phyloP scores from a whole-genome alignment of 2,329 filamentous ascomycete species.

The Triangularia verruculosa region DNA sequence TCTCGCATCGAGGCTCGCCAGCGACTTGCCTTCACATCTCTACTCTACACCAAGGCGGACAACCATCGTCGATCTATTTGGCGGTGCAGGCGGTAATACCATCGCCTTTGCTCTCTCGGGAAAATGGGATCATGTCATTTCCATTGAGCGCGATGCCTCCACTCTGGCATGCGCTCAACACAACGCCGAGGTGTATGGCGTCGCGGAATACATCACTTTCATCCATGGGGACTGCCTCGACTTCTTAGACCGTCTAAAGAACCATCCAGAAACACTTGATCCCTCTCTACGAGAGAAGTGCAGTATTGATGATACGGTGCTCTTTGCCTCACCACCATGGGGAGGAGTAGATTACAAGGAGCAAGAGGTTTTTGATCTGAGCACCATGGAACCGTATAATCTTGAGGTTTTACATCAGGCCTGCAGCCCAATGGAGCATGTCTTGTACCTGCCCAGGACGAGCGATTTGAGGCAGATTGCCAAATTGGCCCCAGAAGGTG shows the following conservation, averaged over 20 bases:
- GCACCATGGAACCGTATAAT: slow-evolving; percentile 84
- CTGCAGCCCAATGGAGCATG: slow-evolving; percentile 59
- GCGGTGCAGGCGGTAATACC: slow-evolving; percentile 86
- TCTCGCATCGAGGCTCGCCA: slow-evolving; percentile 57
- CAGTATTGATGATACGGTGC: slow-evolving; percentile 41
- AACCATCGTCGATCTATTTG: slow-evolving; percentile 83
- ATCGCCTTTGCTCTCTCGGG: slow-evolving; percentile 87
- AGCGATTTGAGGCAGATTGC: slow-evolving; percentile 80
- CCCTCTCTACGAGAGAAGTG: slow-evolving; percentile 36
- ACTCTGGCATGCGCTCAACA: slow-evolving; percentile 87
- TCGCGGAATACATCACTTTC: slow-evolving; percentile 75
- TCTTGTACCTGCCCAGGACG: slow-evolving; percentile 81
- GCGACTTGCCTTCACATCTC: slow-evolving; percentile 59
- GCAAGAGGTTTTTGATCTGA: slow-evolving; percentile 74
- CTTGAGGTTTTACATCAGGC: slow-evolving; percentile 59
- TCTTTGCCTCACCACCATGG: slow-evolving; percentile 61
- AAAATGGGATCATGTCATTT: slow-evolving; percentile 80
- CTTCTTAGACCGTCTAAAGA: slow-evolving; percentile 47
- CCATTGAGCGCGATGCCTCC: slow-evolving; percentile 77
- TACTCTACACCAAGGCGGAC: slow-evolving; percentile 48
- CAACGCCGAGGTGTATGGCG: slow-evolving; percentile 83
- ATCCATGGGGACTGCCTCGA: slow-evolving; percentile 84
- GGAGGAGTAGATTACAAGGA: slow-evolving; percentile 55
- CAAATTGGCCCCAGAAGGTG: slow-evolving; percentile 45
- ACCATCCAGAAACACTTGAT: slow-evolving; percentile 31